Evolutionary conservation across 2,329 filamentous ascomycete genomes (phyloP).

Genomic region (Coniochaeta sp.): DNA sequence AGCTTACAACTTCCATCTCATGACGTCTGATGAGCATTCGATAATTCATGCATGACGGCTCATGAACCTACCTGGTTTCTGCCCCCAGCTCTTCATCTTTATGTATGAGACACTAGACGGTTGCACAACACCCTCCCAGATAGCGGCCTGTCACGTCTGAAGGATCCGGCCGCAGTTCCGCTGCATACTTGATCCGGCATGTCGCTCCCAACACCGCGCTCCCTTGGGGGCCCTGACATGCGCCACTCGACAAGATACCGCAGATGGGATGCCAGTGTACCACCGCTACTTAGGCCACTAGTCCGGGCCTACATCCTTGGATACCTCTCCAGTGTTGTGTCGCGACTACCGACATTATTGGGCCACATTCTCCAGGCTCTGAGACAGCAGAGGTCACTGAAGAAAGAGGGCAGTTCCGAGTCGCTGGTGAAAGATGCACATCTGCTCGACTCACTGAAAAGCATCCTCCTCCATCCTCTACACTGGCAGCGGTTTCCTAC

Average conservation of each 20-base stretch:
- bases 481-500: slow-evolving; percentile 52
- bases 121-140: too few relatives aligned
- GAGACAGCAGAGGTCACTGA: slow-evolving; percentile 16
- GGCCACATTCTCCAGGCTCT: slow-evolving; percentile 36
- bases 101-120: too few relatives aligned
- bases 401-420: slow-evolving; percentile 13
- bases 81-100: too few relatives aligned
- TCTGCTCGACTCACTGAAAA: slow-evolving; percentile 22
- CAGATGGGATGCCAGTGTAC: slow-evolving; percentile 28
- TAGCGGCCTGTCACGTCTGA: too few relatives aligned
- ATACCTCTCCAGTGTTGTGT: slow-evolving; percentile 52
- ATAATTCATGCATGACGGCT: too few relatives aligned
- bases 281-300: slow-evolving; percentile 45
- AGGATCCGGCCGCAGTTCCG: not conserved
- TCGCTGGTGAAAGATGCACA: not conserved
- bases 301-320: slow-evolving; percentile 54
- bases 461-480: slow-evolving; percentile 43
- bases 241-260: not conserved
- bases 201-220: not conserved
- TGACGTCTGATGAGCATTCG: too few relatives aligned
- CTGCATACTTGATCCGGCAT: not conserved
- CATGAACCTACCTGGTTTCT: too few relatives aligned
- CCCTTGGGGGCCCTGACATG: not conserved
- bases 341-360: slow-evolving; percentile 47
- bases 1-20: too few relatives aligned